Percentiles rank a stretch among this genome's conserved stretches.
Evolutionary conservation across 306 rosid species (phyloP).

Genomic region (Coriaria nepalensis): DNA sequence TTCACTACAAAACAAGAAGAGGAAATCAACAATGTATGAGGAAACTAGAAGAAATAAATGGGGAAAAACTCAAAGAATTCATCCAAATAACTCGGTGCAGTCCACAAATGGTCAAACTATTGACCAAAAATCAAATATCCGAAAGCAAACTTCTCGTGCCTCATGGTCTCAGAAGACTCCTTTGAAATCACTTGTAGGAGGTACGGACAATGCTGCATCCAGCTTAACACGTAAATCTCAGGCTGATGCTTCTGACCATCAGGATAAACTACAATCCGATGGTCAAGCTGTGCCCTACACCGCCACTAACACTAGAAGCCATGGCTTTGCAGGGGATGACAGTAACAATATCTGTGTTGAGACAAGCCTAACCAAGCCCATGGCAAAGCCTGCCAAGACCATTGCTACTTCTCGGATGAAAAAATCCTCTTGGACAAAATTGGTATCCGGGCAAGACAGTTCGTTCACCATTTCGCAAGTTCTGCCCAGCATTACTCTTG

Average conservation of each 20-base stretch:
- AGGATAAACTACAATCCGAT: constrained; percentile 14
- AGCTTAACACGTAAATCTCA: constrained; percentile 33
- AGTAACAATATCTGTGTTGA: not conserved
- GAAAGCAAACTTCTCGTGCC: too few species aligned
- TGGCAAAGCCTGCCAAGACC: constrained; percentile 23
- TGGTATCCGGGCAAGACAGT: constrained; percentile 24
- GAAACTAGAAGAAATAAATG: constrained; percentile 16
- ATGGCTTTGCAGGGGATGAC: constrained; percentile 13
- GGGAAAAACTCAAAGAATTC: constrained; percentile 16
- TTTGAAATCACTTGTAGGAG: constrained; percentile 59
- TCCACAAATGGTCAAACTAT: constrained; percentile 15
- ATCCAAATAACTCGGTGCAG: constrained; percentile 15
- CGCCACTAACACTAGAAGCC: constrained; percentile 10
- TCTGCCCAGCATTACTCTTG: constrained; percentile 30
- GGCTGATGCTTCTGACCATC: constrained; percentile 15
- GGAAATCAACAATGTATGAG: constrained; percentile 19
- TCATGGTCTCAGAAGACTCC: constrained; percentile 70
- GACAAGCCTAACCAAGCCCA: constrained; percentile 21
- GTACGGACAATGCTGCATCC: constrained; percentile 30
- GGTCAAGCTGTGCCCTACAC: constrained; percentile 9
- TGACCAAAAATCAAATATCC: constrained; percentile 21
- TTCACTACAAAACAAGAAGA: constrained; percentile 30
- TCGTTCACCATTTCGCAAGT: constrained; percentile 58
- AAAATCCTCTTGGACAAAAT: constrained; percentile 73
- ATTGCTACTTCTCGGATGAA: constrained; percentile 67